phyloP scores from a whole-genome alignment of 2,329 filamentous ascomycete species.

The Cladosporium sp. region DNA sequence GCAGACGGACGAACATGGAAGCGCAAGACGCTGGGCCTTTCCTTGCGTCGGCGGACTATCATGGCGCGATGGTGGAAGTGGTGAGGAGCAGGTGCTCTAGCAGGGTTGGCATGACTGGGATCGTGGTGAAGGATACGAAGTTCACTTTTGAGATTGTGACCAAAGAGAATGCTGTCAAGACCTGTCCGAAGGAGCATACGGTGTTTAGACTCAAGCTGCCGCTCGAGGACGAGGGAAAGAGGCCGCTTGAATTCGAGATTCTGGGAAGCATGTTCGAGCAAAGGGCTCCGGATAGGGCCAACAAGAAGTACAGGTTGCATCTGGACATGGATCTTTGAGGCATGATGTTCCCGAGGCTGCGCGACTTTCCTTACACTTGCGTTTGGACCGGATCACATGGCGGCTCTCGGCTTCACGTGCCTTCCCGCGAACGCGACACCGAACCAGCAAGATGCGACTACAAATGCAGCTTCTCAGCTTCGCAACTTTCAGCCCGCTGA shows the following conservation, averaged over 20 bases:
- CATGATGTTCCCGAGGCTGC: neutral
- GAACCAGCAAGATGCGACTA: neutral
- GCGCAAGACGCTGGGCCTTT: conserved; percentile 66
- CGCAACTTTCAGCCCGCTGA: neutral
- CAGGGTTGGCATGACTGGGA: conserved; percentile 79
- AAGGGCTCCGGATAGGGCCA: conserved; percentile 79
- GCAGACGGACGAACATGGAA: conserved; percentile 51
- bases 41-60: conserved; percentile 82
- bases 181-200: conserved; percentile 86
- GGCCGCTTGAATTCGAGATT: conserved; percentile 73
- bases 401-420: neutral
- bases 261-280: conserved; percentile 85
- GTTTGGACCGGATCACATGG: neutral
- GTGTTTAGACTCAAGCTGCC: conserved; percentile 77
- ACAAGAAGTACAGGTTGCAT: conserved; percentile 87
- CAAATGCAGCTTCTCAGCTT: neutral
- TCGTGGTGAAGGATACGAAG: conserved; percentile 85
- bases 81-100: conserved; percentile 77
- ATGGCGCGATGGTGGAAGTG: conserved; percentile 81
- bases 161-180: conserved; percentile 66
- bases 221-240: conserved; percentile 34
- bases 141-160: conserved; percentile 86
- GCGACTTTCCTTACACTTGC: neutral
- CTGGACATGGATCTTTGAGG: conserved; percentile 60
- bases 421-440: neutral